Conservation (phyloP, 106 monocot species). For the Dendrobium nobile region DNA sequence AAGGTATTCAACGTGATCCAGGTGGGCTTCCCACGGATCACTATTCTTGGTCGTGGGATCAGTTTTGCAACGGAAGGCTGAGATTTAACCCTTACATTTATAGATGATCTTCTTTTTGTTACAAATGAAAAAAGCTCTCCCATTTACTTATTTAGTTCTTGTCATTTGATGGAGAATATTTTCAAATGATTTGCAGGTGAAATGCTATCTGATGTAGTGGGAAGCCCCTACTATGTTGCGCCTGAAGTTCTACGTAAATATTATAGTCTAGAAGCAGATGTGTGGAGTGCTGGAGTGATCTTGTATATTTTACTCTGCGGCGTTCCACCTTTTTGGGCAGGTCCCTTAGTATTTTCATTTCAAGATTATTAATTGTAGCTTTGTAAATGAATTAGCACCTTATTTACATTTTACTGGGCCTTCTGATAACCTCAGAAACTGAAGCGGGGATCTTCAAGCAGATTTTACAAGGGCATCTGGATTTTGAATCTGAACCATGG, state of each 20-base stretch:
- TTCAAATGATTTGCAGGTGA: constrained; percentile 33
- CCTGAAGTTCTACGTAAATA: constrained; percentile 73
- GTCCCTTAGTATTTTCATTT: constrained; percentile 20
- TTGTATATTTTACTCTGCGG: constrained; percentile 68
- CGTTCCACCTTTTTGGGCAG: constrained; percentile 84
- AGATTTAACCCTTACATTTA: too few relatives aligned
- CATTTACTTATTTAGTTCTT: background rate
- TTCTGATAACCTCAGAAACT: constrained; percentile 47
- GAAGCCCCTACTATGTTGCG: constrained; percentile 93
- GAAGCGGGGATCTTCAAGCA: constrained; percentile 81
- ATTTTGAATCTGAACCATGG: constrained; percentile 95
- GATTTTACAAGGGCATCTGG: constrained; percentile 66
- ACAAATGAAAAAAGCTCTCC: background rate
- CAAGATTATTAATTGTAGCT: background rate
- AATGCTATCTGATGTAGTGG: constrained; percentile 76
- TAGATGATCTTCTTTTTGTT: too few relatives aligned
- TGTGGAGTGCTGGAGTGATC: constrained; percentile 80
- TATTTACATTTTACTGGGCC: constrained; percentile 7
- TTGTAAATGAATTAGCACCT: background rate
- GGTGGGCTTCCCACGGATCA: too few relatives aligned
- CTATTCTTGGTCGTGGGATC: too few relatives aligned
- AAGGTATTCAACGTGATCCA: too few relatives aligned
- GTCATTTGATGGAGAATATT: background rate
- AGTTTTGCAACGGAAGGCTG: too few relatives aligned
- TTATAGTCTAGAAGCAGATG: constrained; percentile 87